Evolutionary conservation across 495 filamentous ascomycete genomes (phyloP).

Genomic region (Peziza echinospora): DNA sequence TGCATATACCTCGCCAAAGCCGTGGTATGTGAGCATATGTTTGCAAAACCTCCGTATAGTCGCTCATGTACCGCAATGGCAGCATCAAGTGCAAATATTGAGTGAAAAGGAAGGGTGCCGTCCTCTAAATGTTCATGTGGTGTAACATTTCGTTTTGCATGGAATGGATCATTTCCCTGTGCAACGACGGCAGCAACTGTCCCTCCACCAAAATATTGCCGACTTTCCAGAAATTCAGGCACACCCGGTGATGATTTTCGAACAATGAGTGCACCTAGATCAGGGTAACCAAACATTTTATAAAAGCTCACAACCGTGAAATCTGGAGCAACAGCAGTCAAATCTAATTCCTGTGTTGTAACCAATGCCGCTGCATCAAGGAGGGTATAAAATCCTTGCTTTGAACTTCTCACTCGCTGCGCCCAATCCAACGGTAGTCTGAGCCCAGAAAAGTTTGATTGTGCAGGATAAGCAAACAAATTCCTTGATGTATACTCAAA

Average conservation of each 20-base stretch:
- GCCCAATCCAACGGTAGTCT: slow-evolving; percentile 55
- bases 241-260: slow-evolving; percentile 29
- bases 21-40: slow-evolving; percentile 52
- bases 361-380: slow-evolving; percentile 80
- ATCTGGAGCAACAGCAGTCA: slow-evolving; percentile 49
- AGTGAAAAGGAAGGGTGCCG: slow-evolving; percentile 76
- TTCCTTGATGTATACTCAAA: slow-evolving; percentile 12
- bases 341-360: slow-evolving; percentile 52
- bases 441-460: slow-evolving; percentile 85
- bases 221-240: slow-evolving; percentile 35
- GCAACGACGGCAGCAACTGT: slow-evolving; percentile 58
- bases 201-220: slow-evolving; percentile 82
- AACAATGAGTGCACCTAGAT: slow-evolving; percentile 72
- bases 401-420: slow-evolving; percentile 25
- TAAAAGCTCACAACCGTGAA: slow-evolving; percentile 83
- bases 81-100: slow-evolving; percentile 53
- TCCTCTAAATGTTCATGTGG: slow-evolving; percentile 72
- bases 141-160: slow-evolving; percentile 46
- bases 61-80: slow-evolving; percentile 47
- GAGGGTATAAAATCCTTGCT: slow-evolving; percentile 37
- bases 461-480: slow-evolving; percentile 69
- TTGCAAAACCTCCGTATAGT: slow-evolving; percentile 47
- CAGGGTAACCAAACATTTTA: slow-evolving; percentile 92
- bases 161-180: slow-evolving; percentile 29
- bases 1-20: slow-evolving; percentile 40